Conservation (phyloP, 805 yeast species). For the Metschnikowia peoriensis region DNA sequence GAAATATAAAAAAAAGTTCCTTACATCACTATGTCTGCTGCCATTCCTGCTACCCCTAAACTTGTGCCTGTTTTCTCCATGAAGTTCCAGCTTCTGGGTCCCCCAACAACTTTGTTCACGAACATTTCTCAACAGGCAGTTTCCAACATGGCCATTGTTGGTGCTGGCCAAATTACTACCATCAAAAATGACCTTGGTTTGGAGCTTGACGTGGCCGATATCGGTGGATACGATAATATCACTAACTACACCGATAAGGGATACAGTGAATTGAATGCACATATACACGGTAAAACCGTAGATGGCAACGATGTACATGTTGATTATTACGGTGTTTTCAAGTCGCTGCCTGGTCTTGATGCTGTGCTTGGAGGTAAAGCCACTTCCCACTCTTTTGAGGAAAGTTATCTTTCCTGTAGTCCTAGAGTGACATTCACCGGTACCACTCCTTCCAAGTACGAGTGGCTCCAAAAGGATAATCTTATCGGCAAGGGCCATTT, state of each 20-base stretch:
- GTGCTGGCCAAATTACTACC: conserved; percentile 29
- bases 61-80: conserved; percentile 32
- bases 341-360: conserved; percentile 32
- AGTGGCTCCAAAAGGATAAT: conserved; percentile 51
- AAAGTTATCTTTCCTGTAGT: conserved; percentile 48
- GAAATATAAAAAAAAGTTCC: no score
- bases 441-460: conserved; percentile 39
- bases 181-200: conserved; percentile 31
- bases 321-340: conserved; percentile 50
- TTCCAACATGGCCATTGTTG: conserved; percentile 23
- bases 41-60: conserved; percentile 24
- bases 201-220: conserved; percentile 27
- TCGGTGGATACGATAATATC: conserved; percentile 51
- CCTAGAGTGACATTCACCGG: conserved; percentile 46
- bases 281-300: conserved; percentile 44
- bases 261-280: conserved; percentile 45
- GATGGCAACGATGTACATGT: conserved; percentile 43
- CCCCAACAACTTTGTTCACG: conserved; percentile 21
- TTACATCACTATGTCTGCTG: conserved; percentile 2
- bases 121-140: conserved; percentile 19
- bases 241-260: conserved; percentile 28
- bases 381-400: conserved; percentile 35
- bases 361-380: conserved; percentile 36
- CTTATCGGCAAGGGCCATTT: conserved; percentile 62
- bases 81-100: conserved; percentile 26